Base-by-base conservation (phyloP, 306 rosid genomes). In the Prosopis cineraria region DNA sequence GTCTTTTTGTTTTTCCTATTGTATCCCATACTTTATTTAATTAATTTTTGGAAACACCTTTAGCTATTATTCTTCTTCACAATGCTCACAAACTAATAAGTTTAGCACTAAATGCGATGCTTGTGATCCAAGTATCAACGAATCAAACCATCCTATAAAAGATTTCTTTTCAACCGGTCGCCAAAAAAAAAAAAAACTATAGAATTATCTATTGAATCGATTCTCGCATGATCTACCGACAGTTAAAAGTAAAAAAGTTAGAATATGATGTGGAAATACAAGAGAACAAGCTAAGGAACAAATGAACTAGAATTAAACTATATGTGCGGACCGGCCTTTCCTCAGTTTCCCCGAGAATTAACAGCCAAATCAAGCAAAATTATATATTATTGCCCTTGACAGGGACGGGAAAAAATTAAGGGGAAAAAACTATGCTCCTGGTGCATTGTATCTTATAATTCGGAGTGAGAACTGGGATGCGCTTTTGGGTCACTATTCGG, bases 301-400 rank as follows among this genome's bases (percentile, higher is more conserved):
- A 24, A 25, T 48, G 78, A 50, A 27, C 77, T 37, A 50, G 77
- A 63, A 45, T 33, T 31, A 63, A 17, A 36, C 14, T 31, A 31
- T 33, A 45, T 24, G 13, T 50, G n/a, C n/a, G 41, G 25, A 17
- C 43, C 40, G 44, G 69, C 43, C 40, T 63, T 31, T 63, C 14
- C 43, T 63, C 16, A 62, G 31, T 30, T 63, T 34, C 25, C 44
- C 22, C 14, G 34, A 62, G 25, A 33, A 30, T 64, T 34, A 64
- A 64, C 70, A 34, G 70, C 63, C 63, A 56, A 56, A 34, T n/a
- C 24, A n/a, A 27, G 30, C 69, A 45, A 79, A 39, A 40, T 30
- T 50, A 34, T 44, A 79, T 29, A 40, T 30, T 50, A 34, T 44
- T 22, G 62, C 8, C 27, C 47, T 29, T 40, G 53, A 73, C 66